Evolutionary conservation across 352 stramenopile genomes (phyloP).

Genomic region (Globisporangium cylindrosporum): DNA sequence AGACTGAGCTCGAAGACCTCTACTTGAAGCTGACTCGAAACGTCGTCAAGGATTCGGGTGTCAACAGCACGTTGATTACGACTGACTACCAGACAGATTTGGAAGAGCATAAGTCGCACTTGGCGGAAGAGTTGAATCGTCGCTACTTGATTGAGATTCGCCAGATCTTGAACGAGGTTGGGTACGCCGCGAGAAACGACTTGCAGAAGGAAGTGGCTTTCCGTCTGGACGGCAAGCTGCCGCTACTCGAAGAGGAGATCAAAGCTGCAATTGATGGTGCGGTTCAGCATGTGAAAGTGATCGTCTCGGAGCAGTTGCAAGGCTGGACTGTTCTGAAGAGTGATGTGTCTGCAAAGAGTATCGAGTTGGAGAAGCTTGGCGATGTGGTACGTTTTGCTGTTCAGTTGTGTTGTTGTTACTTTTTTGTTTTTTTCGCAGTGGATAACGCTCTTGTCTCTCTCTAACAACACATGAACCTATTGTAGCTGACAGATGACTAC

Average conservation of each 20-base stretch:
- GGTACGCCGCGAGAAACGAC: constrained; percentile 57
- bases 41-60: constrained; percentile 22
- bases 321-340: constrained; percentile 72
- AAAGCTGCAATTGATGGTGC: constrained; percentile 58
- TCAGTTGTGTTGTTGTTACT: constrained; percentile 3
- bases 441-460: neutral
- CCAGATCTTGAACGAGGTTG: constrained; percentile 70
- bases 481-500: constrained; percentile 68
- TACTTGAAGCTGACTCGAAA: constrained; percentile 31
- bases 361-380: constrained; percentile 69
- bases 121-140: constrained; percentile 65
- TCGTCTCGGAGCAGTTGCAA: constrained; percentile 50
- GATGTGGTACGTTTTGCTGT: constrained; percentile 54
- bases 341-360: constrained; percentile 57
- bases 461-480: neutral
- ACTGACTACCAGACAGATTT: constrained; percentile 53
- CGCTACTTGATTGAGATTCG: constrained; percentile 78
- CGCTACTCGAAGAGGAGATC: constrained; percentile 58
- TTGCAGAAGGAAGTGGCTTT: constrained; percentile 57
- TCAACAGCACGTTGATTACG: constrained; percentile 32
- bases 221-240: constrained; percentile 68
- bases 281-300: constrained; percentile 48
- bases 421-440: neutral
- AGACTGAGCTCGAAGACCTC: constrained; percentile 54
- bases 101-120: constrained; percentile 57